Evolutionary conservation across 306 rosid genomes (phyloP), one percentile per base, ranked within the genome.

Genomic region (Castanea sativa): DNA sequence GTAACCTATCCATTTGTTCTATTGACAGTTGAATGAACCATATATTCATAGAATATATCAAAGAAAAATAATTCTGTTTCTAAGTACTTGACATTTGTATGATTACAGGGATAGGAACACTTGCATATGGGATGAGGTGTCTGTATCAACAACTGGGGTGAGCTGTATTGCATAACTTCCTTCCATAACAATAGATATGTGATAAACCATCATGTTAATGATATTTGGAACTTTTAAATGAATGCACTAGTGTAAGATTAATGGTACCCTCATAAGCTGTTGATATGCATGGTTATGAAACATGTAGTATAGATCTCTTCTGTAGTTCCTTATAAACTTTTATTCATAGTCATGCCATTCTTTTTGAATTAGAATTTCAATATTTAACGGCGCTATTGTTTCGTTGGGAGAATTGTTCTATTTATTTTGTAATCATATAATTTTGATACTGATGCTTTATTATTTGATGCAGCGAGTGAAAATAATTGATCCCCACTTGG

Each of bases 51-150:
- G 77, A 81, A 38, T 74, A 56, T 59, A 33, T 11, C 33, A 53
- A 69, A 78, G 69, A 4, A 64, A 68, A 70, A 10, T 43, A 11
- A 63, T 38, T 75, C 65, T 74, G 55, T 73, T 55, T 73, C 60
- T 80, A 69, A 83, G 79, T 79, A 58, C 55, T 53, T 85, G 74
- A 73, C 49, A 60, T 69, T 78, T 72, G 41, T 78, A 69, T 51
- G 3, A 76, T 79, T 81, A 81, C 91, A 92, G 98, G 86, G 98
- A 94, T 88, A 87, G 97, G 81, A 94, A 94, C 88, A 94, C 97
- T 21, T 97, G 98, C 86, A 90, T 94, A 84, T 94, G 98, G 98
- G 98, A 94, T 85, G 97, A 92, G 77, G 98, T 92, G 65, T 92
- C 98, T 59, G 52, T 92, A 71, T 87, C 88, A 43, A 81, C 78